phyloP scores from a whole-genome alignment of 2,329 filamentous ascomycete species.

The Ophiostoma sp. region DNA sequence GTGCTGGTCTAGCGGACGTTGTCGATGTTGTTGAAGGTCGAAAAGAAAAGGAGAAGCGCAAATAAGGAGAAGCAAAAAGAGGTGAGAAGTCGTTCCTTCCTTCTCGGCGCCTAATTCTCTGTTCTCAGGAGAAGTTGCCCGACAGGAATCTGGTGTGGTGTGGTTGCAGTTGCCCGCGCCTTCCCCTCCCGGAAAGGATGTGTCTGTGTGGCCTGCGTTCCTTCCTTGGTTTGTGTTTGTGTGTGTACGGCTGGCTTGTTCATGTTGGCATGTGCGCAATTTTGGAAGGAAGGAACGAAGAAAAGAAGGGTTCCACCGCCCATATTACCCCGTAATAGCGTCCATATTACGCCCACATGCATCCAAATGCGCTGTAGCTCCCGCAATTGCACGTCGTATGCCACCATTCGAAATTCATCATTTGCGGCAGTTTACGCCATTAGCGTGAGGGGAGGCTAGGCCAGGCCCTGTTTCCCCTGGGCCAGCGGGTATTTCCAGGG shows the following conservation, averaged over 20 bases:
- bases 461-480: not conserved
- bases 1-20: not conserved
- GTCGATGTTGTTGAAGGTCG: not conserved
- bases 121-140: not conserved
- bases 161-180: slow-evolving; percentile 12
- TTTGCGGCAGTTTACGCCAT: slow-evolving; percentile 22
- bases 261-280: slow-evolving; percentile 25
- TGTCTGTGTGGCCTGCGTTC: not conserved
- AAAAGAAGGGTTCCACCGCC: not conserved
- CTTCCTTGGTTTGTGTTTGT: not conserved
- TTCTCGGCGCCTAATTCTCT: slow-evolving; percentile 13
- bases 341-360: too few relatives aligned
- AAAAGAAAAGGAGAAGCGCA: not conserved
- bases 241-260: slow-evolving; percentile 1
- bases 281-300: not conserved
- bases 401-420: not conserved
- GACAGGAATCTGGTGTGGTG: not conserved
- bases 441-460: not conserved
- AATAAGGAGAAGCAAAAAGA: not conserved
- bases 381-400: not conserved
- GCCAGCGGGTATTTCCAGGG: not conserved
- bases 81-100: slow-evolving; percentile 2
- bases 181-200: slow-evolving; percentile 1
- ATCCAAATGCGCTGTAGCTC: not conserved
- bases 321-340: not conserved